Evolutionary conservation across 768 basidiomycete genomes (phyloP).

Genomic region (Crepidotus variabilis): DNA sequence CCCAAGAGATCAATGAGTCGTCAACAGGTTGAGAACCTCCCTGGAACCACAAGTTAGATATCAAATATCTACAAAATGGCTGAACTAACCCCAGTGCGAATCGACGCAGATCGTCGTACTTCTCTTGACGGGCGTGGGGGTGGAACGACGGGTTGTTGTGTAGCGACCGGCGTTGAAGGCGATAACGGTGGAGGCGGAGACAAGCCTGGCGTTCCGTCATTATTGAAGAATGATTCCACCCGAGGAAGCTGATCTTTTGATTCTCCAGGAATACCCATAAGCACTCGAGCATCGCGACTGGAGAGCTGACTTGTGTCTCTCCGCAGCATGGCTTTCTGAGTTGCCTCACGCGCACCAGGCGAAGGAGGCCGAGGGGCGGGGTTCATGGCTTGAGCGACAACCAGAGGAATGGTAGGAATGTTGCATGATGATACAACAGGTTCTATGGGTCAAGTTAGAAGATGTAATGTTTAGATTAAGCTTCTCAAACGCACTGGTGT

Average conservation of each 20-base stretch:
- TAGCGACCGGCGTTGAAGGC: slow-evolving; percentile 10
- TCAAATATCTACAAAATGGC: slow-evolving; percentile 1
- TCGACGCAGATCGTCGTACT: slow-evolving; percentile 39
- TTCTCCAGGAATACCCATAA: slow-evolving; percentile 53
- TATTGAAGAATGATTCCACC: slow-evolving; percentile 55
- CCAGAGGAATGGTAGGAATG: slow-evolving; percentile 92
- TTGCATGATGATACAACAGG: slow-evolving; percentile 96
- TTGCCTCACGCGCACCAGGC: slow-evolving; percentile 81
- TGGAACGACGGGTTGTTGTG: slow-evolving; percentile 12
- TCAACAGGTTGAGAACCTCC: slow-evolving; percentile 31
- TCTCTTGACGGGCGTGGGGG: slow-evolving; percentile 74
- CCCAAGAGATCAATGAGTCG: slow-evolving; percentile 74
- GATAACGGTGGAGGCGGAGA: slow-evolving; percentile 4
- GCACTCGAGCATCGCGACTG: slow-evolving; percentile 71
- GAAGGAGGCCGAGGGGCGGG: slow-evolving; percentile 94
- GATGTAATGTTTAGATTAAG: background rate
- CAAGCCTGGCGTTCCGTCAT: slow-evolving; percentile 25
- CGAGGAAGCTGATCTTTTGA: slow-evolving; percentile 44
- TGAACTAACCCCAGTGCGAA: slow-evolving; percentile 23
- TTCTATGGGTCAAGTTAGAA: slow-evolving; percentile 40
- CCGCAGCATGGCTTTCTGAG: slow-evolving; percentile 80
- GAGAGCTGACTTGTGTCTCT: slow-evolving; percentile 84
- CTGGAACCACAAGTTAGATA: slow-evolving; percentile 3
- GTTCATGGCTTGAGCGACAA: slow-evolving; percentile 95
- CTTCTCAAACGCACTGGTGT: slow-evolving; percentile 53